phyloP scores from a whole-genome alignment of 2,329 filamentous ascomycete species.

The Nigrospora osmanthi region DNA sequence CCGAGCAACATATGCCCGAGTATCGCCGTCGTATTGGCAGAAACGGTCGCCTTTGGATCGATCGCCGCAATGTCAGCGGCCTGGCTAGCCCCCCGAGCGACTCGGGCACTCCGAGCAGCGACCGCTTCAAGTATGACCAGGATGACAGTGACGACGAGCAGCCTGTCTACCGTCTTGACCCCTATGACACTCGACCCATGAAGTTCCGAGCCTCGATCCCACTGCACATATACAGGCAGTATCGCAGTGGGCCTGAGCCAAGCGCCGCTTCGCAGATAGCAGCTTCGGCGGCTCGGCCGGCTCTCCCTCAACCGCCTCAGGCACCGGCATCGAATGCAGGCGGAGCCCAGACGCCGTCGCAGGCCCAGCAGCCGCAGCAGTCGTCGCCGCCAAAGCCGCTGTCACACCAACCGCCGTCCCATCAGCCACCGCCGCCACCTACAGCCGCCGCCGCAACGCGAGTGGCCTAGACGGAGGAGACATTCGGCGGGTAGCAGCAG shows the following conservation, averaged over 20 bases:
- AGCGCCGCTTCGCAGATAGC: constrained; percentile 13
- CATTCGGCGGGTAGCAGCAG: too few species aligned
- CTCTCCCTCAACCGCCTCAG: constrained; percentile 12
- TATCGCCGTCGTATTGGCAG: constrained; percentile 82
- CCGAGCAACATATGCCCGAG: constrained; percentile 44
- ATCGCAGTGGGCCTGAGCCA: constrained; percentile 28
- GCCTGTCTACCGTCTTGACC: constrained; percentile 68
- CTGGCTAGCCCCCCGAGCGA: constrained; percentile 22
- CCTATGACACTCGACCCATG: constrained; percentile 51
- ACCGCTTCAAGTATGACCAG: constrained; percentile 81
- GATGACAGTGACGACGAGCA: constrained; percentile 74
- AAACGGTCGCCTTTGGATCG: constrained; percentile 79
- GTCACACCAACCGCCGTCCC: neutral
- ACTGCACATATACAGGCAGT: constrained; percentile 11
- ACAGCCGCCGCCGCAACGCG: too few species aligned
- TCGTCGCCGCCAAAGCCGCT: neutral
- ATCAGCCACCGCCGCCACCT: neutral
- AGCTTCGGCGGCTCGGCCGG: constrained; percentile 10
- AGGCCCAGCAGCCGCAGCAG: neutral
- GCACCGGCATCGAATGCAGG: neutral
- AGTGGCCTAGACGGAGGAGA: too few species aligned
- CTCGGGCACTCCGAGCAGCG: constrained; percentile 31
- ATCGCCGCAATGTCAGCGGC: constrained; percentile 47
- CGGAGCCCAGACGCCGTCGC: neutral
- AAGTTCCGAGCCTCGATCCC: constrained; percentile 47